These are phyloP conservation scores for Panaeolus papilionaceus DNA, from an alignment of 768 basidiomycete genomes.

Conservation along the genomic window DNA sequence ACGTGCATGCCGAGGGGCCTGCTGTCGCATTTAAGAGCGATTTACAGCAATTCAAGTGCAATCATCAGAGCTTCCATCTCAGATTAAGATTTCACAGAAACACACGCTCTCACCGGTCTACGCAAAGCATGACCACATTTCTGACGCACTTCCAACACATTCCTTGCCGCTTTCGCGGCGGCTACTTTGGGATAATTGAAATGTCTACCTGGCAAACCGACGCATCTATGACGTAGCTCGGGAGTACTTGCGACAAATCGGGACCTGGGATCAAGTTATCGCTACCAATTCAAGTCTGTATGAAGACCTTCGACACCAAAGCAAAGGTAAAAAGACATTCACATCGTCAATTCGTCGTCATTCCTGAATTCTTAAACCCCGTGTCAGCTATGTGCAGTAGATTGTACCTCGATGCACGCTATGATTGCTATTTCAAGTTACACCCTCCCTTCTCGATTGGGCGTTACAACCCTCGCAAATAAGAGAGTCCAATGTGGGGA, in stretches of 20 bases:
- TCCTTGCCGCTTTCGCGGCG: neutral
- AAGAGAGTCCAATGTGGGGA: no score
- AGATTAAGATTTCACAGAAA: no score
- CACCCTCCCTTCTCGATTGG: no score
- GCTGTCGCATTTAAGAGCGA: no score
- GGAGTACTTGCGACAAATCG: neutral
- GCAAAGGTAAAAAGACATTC: neutral
- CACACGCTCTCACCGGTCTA: neutral
- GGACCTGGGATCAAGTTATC: neutral
- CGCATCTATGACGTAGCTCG: slow-evolving; percentile 1
- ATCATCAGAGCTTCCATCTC: no score
- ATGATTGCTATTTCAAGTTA: no score
- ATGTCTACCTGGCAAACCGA: neutral
- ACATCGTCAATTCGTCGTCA: neutral
- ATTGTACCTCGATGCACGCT: no score
- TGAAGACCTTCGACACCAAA: neutral
- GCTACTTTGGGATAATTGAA: neutral
- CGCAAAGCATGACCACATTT: neutral
- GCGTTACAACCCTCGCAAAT: no score
- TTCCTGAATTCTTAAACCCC: no score
- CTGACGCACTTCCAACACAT: slow-evolving; percentile 5
- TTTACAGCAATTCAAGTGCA: no score
- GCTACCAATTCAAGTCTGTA: neutral
- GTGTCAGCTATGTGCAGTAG: no score
- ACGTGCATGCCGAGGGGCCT: no score